These are phyloP conservation scores for Tanacetum coccineum DNA, from an alignment of 129 eudicot genomes.

Conservation along the genomic window DNA sequence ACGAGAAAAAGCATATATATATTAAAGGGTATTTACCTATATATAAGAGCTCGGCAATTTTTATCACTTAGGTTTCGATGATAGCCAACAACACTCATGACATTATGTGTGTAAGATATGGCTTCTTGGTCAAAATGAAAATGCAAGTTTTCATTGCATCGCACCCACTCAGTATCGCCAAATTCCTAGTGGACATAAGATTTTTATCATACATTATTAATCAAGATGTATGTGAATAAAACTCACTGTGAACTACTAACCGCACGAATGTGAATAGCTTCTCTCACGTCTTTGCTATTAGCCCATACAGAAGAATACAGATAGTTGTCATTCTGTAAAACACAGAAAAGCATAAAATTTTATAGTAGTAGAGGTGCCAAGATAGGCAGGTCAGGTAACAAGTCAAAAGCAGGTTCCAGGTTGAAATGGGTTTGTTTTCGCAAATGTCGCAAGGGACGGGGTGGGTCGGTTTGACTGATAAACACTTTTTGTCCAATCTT, in stretches of 20 bases:
- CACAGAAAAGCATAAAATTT: no score
- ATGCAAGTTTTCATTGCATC: constrained; percentile 16
- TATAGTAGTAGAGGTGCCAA: no score
- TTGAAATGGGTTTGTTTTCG: no score
- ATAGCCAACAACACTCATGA: constrained; percentile 12
- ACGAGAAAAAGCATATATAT: no score
- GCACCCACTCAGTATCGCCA: constrained; percentile 23
- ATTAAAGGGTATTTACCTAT: constrained; percentile 9
- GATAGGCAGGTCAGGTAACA: no score
- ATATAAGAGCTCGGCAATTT: constrained; percentile 27
- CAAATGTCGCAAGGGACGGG: no score
- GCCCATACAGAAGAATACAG: constrained; percentile 20
- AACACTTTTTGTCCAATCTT: no score
- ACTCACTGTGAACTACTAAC: constrained; percentile 4
- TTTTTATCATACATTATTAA: neutral
- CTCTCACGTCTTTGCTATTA: constrained; percentile 22
- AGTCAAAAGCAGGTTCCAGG: no score
- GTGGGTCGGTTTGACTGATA: no score
- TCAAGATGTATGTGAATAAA: constrained; percentile 5
- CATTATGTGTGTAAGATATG: constrained; percentile 16
- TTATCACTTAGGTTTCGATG: constrained; percentile 19
- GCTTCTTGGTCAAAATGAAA: neutral
- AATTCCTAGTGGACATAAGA: constrained; percentile 16
- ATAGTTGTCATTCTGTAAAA: constrained; percentile 7
- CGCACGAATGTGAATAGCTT: constrained; percentile 26